Evolutionary conservation across 2,329 filamentous ascomycete genomes (phyloP).

Genomic region (Alternaria sp.): DNA sequence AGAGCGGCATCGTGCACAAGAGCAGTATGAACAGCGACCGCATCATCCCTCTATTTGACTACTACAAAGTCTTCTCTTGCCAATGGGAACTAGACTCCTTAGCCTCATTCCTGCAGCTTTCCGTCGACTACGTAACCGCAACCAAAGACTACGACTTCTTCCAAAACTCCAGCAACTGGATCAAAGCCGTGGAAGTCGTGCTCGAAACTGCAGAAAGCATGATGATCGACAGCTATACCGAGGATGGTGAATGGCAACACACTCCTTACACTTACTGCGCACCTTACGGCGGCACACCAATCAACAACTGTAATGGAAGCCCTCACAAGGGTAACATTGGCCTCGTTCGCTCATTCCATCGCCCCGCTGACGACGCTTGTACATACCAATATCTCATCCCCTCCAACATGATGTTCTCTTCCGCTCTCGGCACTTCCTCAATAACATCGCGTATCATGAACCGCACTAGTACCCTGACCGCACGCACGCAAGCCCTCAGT

Average conservation of each 20-base stretch:
- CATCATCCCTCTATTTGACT: slow-evolving; percentile 56
- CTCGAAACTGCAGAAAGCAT: slow-evolving; percentile 56
- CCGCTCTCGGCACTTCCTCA: slow-evolving; percentile 64
- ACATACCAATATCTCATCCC: slow-evolving; percentile 62
- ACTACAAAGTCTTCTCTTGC: slow-evolving; percentile 59
- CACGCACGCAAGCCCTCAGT: slow-evolving; percentile 65
- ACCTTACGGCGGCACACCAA: slow-evolving; percentile 56
- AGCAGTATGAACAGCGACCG: slow-evolving; percentile 52
- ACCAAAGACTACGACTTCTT: slow-evolving; percentile 60
- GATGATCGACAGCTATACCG: slow-evolving; percentile 58
- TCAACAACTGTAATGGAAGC: slow-evolving; percentile 63
- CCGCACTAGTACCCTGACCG: slow-evolving; percentile 58
- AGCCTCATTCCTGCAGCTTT: slow-evolving; percentile 60
- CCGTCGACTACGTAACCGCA: slow-evolving; percentile 56
- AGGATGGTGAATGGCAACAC: slow-evolving; percentile 54
- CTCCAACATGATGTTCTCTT: slow-evolving; percentile 74
- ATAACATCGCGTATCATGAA: slow-evolving; percentile 61
- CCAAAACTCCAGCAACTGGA: slow-evolving; percentile 55
- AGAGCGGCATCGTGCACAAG: slow-evolving; percentile 54
- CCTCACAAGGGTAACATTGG: slow-evolving; percentile 59
- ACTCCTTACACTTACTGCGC: slow-evolving; percentile 59
- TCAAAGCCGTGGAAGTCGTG: slow-evolving; percentile 54
- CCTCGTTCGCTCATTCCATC: slow-evolving; percentile 59
- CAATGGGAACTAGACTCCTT: slow-evolving; percentile 63
- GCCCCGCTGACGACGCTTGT: slow-evolving; percentile 60